Base-by-base conservation (phyloP, 2,329 filamentous ascomycete genomes). In the Triangularia verruculosa region DNA sequence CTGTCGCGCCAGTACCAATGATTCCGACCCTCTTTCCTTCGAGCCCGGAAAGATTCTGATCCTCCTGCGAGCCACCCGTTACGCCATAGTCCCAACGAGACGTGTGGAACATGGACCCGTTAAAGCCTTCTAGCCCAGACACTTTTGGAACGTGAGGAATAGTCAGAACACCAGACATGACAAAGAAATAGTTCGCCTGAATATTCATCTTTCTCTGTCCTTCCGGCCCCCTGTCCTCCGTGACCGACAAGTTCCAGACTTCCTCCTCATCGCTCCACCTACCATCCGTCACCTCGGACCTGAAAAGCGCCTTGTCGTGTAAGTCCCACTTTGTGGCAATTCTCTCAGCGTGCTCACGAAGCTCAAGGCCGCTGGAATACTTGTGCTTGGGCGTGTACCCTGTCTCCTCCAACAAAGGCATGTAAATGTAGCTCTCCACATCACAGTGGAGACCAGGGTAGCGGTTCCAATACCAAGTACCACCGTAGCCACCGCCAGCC, bases 401-500 rank as follows among this genome's bases (percentile, higher is more conserved):
- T 1, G 78, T 86, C 72, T 88, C 84, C 64, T 88, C 85, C 1
- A 88, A 77, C 12, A 86, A 72, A 3, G 85, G 85, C 73, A 88
- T 73, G 68, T 88, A 89, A n/a, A 80, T 76, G 67, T 84, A 86
- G 59, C 79, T 78, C 72, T 89, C 86, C 2, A 86, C 74, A 68
- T 89, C 86, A 69, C 85, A 88, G 66, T 78, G 76, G 7, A 82
- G 70, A 0, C 80, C 81, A 0, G 81, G 80, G 62, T 82, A 84
- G 0, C 79, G 73, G 64, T 83, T 82, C 78, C 80, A 83, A 63
- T 80, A 82, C 82, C 81, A 84, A 0, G 80, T 82, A 11, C 82
- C 82, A 3, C 81, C 81, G 25, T 81, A 77, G 3, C 78, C 80
- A 9, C 78, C 79, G 1, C 76, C 79, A 0, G 70, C 66, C 34